Base-by-base conservation (phyloP, 2,329 filamentous ascomycete species). In the Pochonia chlamydosporia region DNA sequence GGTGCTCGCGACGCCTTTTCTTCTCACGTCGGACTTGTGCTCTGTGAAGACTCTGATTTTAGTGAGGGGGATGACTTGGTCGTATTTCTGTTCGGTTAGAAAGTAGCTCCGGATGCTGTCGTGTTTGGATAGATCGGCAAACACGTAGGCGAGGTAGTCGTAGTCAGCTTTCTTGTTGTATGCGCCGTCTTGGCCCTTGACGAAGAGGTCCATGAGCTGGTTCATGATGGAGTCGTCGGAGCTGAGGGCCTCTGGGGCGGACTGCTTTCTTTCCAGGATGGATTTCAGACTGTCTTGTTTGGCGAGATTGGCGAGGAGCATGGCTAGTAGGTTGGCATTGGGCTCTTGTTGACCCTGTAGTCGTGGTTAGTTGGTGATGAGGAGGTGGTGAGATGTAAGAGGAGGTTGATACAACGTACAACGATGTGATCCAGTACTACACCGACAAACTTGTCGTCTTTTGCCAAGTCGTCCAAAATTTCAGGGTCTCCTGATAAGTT, bases 41-140 rank as follows among this genome's bases (percentile, higher is more conserved):
- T 95, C 89, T 1, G 93, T 97, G 65, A 97, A 97, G 49, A 97
- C 92, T 50, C 86, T 87, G 52, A 99, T 75, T 72, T 97, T 97
- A 42, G 87, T 89, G 41, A 97, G 74, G 2, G 93, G 93, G n/a
- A 96, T 82, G 13, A 96, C 81, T 2, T 72, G 74, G 63, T 96
- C 90, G 64, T 95, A 92, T 2, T 79, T 69, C 62, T 95, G 87
- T 46, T 79, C 74, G 13, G 75, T 78, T 5, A 89, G 75, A 55
- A 96, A 87, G 69, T 93, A 89, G 43, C 79, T 74, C 25, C 89
- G 79, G 18, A 90, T 81, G 54, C 87, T 79, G 30, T 81, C 74
- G 58, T 91, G 84, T 67, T 90, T 95, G 43, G 90, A 85, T 9
- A 99, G 75, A 64, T 99, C 92, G 35, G 93, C 92, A 63, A 99